Evolutionary conservation across 257 asterid species (phyloP), one percentile per base, ranked within the genome.

Genomic region (Fraxinus cuspidata): DNA sequence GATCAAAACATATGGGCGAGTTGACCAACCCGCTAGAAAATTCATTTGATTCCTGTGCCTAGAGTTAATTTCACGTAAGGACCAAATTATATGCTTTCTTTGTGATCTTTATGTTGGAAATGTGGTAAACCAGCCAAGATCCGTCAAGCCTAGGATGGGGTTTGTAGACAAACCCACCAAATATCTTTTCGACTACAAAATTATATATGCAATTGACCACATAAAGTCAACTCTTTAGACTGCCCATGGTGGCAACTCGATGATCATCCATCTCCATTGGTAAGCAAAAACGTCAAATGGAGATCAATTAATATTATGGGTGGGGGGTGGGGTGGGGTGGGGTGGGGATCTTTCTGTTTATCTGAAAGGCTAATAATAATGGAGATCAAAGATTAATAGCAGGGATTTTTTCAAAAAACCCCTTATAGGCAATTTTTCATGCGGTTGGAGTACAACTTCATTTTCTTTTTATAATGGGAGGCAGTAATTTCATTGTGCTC

Each of bases 221-320:
- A 11, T 49, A 40, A 87, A 80, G 96, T 89, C 96, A 89, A 91
- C 88, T 73, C 51, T 78, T 40, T 83, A 67, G 81, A 73, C 77
- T 65, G 78, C 58, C 77, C 60, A 73, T 76, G 78, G 82, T 76
- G 78, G 82, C 85, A 78, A 83, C 74, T 85, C 82, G 82, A 80
- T 79, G 79, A 79, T 37, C 11, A 28, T 40, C 58, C 78, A 64
- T 66, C 74, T 76, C 23, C 28, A 11, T 51, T 81, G 82, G 81
- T 75, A 77, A 49, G 19, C 19, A 16, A 66, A 37, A 37, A 37
- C 42, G 42, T 37, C 42, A 37, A 37, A 7, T 37, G 42, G 42
- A 37, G 11, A 37, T 37, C 0, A 0, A 35, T 7, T 35, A 35
- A 35, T 35, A 7, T 7, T 35, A 10, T 35, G 40, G 40, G 40